Conservation (phyloP, 2,329 filamentous ascomycete genomes). For the Arthroderma sp. region DNA sequence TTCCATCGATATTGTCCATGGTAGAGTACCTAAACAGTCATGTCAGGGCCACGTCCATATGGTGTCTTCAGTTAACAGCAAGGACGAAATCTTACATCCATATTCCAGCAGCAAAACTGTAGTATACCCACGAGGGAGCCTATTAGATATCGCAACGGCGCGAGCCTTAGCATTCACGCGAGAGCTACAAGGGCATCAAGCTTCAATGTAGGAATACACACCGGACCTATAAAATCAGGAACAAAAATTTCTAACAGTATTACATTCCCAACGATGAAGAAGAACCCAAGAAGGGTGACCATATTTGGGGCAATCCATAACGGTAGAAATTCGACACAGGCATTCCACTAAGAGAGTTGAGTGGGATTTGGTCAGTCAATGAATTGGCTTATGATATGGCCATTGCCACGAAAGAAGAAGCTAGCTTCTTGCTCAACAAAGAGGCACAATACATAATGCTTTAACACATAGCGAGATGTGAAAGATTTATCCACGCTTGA, state of each 20-base stretch:
- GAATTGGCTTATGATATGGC: not conserved
- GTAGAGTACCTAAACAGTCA: slow-evolving; percentile 56
- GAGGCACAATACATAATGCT: slow-evolving; percentile 67
- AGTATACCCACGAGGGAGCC: slow-evolving; percentile 86
- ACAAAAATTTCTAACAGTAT: slow-evolving; percentile 62
- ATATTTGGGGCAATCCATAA: slow-evolving; percentile 97
- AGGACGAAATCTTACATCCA: slow-evolving; percentile 58
- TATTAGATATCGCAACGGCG: slow-evolving; percentile 22
- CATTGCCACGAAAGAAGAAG: not conserved
- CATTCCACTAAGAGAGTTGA: slow-evolving; percentile 70
- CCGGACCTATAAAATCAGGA: slow-evolving; percentile 80
- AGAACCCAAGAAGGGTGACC: slow-evolving; percentile 89
- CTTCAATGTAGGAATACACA: slow-evolving; percentile 34
- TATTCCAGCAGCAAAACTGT: slow-evolving; percentile 84
- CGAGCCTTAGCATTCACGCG: not conserved
- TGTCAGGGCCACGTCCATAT: not conserved
- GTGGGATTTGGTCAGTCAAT: slow-evolving; percentile 3
- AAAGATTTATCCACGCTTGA: slow-evolving; percentile 92
- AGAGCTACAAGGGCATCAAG: no score
- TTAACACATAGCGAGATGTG: slow-evolving; percentile 83
- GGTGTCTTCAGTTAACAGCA: not conserved
- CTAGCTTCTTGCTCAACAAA: not conserved
- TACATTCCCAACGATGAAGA: slow-evolving; percentile 82
- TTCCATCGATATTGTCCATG: slow-evolving; percentile 97
- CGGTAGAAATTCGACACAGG: slow-evolving; percentile 77